Evolutionary conservation across 352 stramenopile genomes (phyloP).

Genomic region (Plasmopara viticola): DNA sequence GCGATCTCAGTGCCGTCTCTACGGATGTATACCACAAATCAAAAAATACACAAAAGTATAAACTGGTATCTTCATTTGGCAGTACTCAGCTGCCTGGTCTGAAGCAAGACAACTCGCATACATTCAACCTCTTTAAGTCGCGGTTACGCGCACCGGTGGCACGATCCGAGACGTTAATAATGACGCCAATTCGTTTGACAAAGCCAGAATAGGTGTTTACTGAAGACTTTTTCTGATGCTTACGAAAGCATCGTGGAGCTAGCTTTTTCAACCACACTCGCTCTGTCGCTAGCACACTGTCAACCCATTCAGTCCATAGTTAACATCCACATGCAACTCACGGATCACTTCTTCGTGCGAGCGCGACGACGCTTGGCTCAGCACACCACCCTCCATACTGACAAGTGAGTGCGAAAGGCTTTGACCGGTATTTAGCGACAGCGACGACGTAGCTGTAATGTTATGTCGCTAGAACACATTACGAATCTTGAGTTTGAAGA

Average conservation of each 20-base stretch:
- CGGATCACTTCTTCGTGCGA: slow-evolving; percentile 51
- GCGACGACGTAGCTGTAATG: slow-evolving; percentile 14
- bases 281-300: slow-evolving; percentile 50
- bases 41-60: too few species aligned
- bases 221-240: too few species aligned
- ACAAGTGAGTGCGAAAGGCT: slow-evolving; percentile 16
- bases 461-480: slow-evolving; percentile 2
- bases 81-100: background rate
- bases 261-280: slow-evolving; percentile 68
- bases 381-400: slow-evolving; percentile 11
- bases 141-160: too few species aligned
- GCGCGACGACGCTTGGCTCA: slow-evolving; percentile 37
- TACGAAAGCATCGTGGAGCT: slow-evolving; percentile 2
- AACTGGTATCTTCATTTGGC: too few species aligned
- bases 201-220: too few species aligned
- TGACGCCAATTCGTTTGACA: too few species aligned
- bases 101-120: too few species aligned
- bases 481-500: too few species aligned
- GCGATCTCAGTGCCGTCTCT: too few species aligned
- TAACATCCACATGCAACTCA: slow-evolving; percentile 58
- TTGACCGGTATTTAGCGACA: slow-evolving; percentile 11
- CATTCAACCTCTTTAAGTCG: too few species aligned
- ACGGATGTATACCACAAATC: too few species aligned
- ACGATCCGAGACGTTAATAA: too few species aligned
- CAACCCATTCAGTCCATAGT: slow-evolving; percentile 51